These are phyloP conservation scores for Ustilago shanxiensis DNA, from an alignment of 1,284 basidiomycete genomes.

Conservation along the genomic window DNA sequence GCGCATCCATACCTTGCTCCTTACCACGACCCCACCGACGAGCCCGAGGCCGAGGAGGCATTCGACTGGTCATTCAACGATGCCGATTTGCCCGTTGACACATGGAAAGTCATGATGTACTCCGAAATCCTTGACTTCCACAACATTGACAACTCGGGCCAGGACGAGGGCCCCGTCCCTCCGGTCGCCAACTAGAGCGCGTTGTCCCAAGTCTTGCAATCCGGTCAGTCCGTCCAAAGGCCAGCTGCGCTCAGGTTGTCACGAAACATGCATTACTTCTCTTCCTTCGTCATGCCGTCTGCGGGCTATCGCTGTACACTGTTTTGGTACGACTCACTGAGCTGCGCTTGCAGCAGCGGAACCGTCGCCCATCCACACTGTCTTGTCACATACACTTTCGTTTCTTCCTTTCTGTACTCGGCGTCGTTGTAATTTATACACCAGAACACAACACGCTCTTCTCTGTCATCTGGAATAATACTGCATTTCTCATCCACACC, in stretches of 20 bases:
- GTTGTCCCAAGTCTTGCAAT: too few species aligned
- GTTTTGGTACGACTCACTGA: not conserved
- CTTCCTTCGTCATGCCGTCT: constrained; percentile 1
- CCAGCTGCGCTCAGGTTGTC: not conserved
- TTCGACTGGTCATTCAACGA: constrained; percentile 99
- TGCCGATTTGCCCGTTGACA: constrained; percentile 98
- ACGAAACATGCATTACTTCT: not conserved
- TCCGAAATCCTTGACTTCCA: constrained; percentile 72
- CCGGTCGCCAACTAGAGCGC: constrained; percentile 36
- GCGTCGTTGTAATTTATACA: constrained; percentile 37
- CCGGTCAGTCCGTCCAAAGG: not conserved
- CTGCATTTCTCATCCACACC: constrained; percentile 12
- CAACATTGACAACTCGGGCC: constrained; percentile 67
- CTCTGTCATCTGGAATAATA: constrained; percentile 33
- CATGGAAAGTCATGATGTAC: constrained; percentile 88
- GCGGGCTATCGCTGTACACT: not conserved
- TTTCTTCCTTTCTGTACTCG: constrained; percentile 11
- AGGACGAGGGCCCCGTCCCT: constrained; percentile 59
- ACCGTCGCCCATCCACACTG: not conserved
- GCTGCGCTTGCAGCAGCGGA: not conserved
- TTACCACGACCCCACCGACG: constrained; percentile 98
- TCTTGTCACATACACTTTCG: constrained; percentile 25
- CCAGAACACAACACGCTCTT: constrained; percentile 22
- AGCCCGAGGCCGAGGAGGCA: constrained; percentile 91
- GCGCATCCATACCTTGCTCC: constrained; percentile 94